Base-by-base conservation (phyloP, 2,329 filamentous ascomycete genomes). In the Nemania sp. region DNA sequence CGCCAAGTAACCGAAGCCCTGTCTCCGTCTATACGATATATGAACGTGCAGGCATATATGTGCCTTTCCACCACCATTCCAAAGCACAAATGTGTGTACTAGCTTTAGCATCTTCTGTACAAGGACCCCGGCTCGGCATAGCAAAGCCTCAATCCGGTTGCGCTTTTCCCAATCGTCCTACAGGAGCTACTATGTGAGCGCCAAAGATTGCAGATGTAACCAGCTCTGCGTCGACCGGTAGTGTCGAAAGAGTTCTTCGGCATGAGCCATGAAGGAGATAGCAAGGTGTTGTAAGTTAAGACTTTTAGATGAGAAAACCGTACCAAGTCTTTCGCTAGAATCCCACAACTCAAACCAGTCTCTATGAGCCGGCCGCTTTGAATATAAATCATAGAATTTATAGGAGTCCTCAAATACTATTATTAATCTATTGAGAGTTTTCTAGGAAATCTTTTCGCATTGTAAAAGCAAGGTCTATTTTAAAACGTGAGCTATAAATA, bases 71-170 rank as follows among this genome's bases (percentile, higher is more conserved):
- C n/a, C 59, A 53, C 77, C 75, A 67, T 80, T 77, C 79, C 78
- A 80, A n/a, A 80, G 66, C 55, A 78, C 76, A 54, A 81, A 64
- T 3, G 72, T 77, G 26, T 75, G 72, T 41, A 80, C n/a, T n/a
- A n/a, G 7, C 53, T 69, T 70, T n/a, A 77, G 76, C 76, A 80
- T 80, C 47, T 70, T 56, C 58, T 56, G 72, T n/a, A 69, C 76
- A 60, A 70, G 7, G 8, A 49, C 59, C 0, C 74, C 67, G 26
- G 74, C 77, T 58, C n/a, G 58, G 51, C 58, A 63, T 35, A 80
- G 65, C 62, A 80, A 66, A 55, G 3, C 43, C 20, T 74, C 60
- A 55, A 76, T 75, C 38, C 67, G 3, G 45, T 65, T 8, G 49
- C 59, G 68, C 5, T 63, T 70, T 57, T 55, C 64, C 54, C 53